Evolutionary conservation across 2,329 filamentous ascomycete species (phyloP), one percentile per base, ranked within the genome.

Genomic region (Beauveria medogensis): DNA sequence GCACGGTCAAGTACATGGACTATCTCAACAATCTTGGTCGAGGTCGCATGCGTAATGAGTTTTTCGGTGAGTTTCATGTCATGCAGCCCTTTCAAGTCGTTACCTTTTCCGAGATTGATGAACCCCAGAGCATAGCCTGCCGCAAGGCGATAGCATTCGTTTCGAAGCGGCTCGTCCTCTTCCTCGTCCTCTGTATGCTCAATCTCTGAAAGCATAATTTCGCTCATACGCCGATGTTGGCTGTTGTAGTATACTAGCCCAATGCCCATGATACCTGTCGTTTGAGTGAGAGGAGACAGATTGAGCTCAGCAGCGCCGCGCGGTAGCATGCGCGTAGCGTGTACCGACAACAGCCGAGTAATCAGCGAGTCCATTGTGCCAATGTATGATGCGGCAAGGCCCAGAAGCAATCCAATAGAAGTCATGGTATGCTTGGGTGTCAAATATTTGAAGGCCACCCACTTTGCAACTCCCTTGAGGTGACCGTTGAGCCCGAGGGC

Each of bases 391-490:
- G 91, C 94, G 9, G 94, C 92, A 20, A 99, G 80, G 1, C 94
- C 94, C 0, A 99, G 80, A 3, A 99, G 80, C n/a, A 99, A 79
- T 10, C 94, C 94, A 59, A 99, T 93, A 1, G 94, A 97, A 26
- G 94, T 97, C 94, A 99, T 99, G 28, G 92, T 96, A 73, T 99
- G 95, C 70, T 99, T 99, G 1, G 94, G 93, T 0, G 94, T 99
- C n/a, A 99, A 79, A 67, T 99, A 99, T 70, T 97, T 97, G 82
- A 97, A 99, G 9, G 92, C 93, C 48, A 99, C 88, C 93, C 94
- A 99, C 77, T 97, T 97, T 3, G 94, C 94, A 30, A 99, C 83
- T 8, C 86, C 89, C 67, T 91, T 94, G n/a, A 99, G 78, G 74
- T 99, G 95, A 0, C 94, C 95, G 67, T 97, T 97, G 26, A 99